Evolutionary conservation across 1,284 basidiomycete genomes (phyloP).

Genomic region (Boletus subluridellus): DNA sequence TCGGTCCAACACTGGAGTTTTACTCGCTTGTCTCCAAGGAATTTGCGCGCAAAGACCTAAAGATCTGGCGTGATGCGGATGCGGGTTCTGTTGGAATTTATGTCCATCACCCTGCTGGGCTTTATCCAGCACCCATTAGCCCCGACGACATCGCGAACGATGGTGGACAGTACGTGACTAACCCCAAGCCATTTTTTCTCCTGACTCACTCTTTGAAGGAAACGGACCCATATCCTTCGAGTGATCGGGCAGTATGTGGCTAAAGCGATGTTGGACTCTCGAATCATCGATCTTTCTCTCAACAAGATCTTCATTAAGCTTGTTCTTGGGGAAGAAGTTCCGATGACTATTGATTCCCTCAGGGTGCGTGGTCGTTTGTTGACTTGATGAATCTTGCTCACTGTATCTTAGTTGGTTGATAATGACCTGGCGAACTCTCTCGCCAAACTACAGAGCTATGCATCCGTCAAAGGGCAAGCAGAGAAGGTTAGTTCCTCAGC

Average conservation of each 20-base stretch:
- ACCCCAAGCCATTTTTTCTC: background rate
- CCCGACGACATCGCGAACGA: conserved; percentile 62
- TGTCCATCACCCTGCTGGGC: conserved; percentile 77
- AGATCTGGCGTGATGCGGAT: conserved; percentile 90
- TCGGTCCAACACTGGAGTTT: conserved; percentile 98
- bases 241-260: conserved; percentile 97
- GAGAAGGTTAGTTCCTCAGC: conserved; percentile 49
- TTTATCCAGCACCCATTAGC: conserved; percentile 86
- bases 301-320: conserved; percentile 91
- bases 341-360: conserved; percentile 77
- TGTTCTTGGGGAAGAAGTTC: conserved; percentile 81
- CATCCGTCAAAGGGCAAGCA: conserved; percentile 39
- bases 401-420: conserved; percentile 67
- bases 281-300: conserved; percentile 95
- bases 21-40: conserved; percentile 92
- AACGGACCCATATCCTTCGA: conserved; percentile 79
- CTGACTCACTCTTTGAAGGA: conserved; percentile 41
- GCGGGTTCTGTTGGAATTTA: conserved; percentile 58
- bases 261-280: conserved; percentile 94
- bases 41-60: conserved; percentile 83
- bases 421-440: conserved; percentile 82
- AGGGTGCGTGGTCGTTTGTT: conserved; percentile 48
- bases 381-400: conserved; percentile 13
- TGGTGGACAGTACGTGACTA: conserved; percentile 61
- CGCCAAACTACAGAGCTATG: conserved; percentile 67